Evolutionary conservation across 768 basidiomycete species (phyloP).

Genomic region (Inosperma sp.): DNA sequence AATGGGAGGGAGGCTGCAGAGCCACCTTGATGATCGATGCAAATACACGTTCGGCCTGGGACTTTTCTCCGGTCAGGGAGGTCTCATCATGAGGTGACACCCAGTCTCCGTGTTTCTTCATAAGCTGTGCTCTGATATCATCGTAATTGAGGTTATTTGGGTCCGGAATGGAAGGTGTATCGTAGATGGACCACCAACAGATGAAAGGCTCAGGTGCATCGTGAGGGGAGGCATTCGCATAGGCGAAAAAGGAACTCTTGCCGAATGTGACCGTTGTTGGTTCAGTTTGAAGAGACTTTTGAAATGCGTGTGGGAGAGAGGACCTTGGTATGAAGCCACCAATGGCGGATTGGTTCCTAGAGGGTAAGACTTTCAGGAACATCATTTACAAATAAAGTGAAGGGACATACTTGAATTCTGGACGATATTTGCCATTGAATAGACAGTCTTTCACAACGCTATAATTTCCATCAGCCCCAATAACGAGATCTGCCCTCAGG

Average conservation of each 20-base stretch:
- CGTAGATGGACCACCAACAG: slow-evolving; percentile 42
- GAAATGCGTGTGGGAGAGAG: slow-evolving; percentile 25
- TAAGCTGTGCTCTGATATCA: slow-evolving; percentile 24
- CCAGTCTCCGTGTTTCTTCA: slow-evolving; percentile 31
- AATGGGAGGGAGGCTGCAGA: background rate
- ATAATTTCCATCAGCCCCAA: slow-evolving; percentile 38
- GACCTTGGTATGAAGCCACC: slow-evolving; percentile 35
- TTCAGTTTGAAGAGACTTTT: slow-evolving; percentile 24
- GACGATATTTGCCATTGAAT: slow-evolving; percentile 24
- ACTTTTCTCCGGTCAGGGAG: slow-evolving; percentile 16
- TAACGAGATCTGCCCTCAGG: slow-evolving; percentile 34
- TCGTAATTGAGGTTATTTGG: slow-evolving; percentile 20
- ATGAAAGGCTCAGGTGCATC: slow-evolving; percentile 19
- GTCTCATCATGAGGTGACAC: slow-evolving; percentile 31
- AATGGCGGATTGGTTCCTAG: slow-evolving; percentile 32
- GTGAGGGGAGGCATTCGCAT: slow-evolving; percentile 24
- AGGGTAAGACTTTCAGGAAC: background rate
- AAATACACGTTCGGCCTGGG: slow-evolving; percentile 18
- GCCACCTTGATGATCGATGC: slow-evolving; percentile 25
- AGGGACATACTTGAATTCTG: slow-evolving; percentile 16
- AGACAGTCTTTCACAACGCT: slow-evolving; percentile 33
- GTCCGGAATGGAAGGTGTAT: slow-evolving; percentile 24
- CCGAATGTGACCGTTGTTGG: slow-evolving; percentile 37
- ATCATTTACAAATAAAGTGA: background rate
- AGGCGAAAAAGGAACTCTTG: slow-evolving; percentile 37